phyloP scores from a whole-genome alignment of 495 filamentous ascomycete genomes.

The Penicillium verhagenii region DNA sequence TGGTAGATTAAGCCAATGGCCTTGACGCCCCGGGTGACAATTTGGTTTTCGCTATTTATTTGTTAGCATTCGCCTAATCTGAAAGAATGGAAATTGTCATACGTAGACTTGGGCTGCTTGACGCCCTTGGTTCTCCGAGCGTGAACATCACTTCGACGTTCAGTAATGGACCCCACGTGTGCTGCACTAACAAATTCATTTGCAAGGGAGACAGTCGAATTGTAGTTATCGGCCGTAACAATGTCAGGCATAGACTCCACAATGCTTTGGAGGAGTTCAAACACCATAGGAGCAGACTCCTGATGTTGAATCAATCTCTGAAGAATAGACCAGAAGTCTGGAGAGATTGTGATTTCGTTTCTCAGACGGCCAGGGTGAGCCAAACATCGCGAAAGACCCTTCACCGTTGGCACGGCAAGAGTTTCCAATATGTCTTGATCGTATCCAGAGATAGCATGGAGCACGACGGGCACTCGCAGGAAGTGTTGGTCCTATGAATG shows the following conservation, averaged over 20 bases:
- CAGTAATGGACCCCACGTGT: slow-evolving; percentile 72
- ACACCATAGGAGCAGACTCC: slow-evolving; percentile 73
- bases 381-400: slow-evolving; percentile 78
- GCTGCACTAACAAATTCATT: slow-evolving; percentile 89
- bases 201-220: slow-evolving; percentile 74
- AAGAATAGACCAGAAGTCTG: slow-evolving; percentile 95
- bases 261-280: slow-evolving; percentile 75
- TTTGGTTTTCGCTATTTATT: slow-evolving; percentile 60
- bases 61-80: slow-evolving; percentile 7
- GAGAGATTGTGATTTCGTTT: slow-evolving; percentile 91
- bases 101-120: slow-evolving; percentile 61
- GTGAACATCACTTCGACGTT: slow-evolving; percentile 71
- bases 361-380: slow-evolving; percentile 71
- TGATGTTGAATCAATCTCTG: slow-evolving; percentile 65
- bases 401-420: slow-evolving; percentile 69
- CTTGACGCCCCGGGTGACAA: slow-evolving; percentile 74
- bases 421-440: slow-evolving; percentile 72
- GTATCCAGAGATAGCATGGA: slow-evolving; percentile 89
- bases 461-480: slow-evolving; percentile 84
- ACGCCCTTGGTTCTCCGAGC: slow-evolving; percentile 50
- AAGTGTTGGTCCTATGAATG: slow-evolving; percentile 79
- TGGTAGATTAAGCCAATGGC: slow-evolving; percentile 77
- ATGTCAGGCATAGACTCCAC: slow-evolving; percentile 65
- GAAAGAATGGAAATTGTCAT: slow-evolving; percentile 19
- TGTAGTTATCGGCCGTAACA: slow-evolving; percentile 94